phyloP scores from a whole-genome alignment of 306 rosid genomes.

The Herpetospermum pedunculosum region DNA sequence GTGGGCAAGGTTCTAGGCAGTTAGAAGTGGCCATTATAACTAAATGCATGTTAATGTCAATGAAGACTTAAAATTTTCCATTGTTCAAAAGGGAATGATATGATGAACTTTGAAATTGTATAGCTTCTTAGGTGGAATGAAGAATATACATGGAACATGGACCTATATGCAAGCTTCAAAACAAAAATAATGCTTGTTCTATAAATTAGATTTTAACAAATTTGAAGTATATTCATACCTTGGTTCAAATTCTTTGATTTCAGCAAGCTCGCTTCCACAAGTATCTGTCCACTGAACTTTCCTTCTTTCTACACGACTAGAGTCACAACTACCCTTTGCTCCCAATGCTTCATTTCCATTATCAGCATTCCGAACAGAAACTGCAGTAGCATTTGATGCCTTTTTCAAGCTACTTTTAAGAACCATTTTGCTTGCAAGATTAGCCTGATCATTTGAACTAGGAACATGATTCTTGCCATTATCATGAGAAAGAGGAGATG shows the following conservation, averaged over 20 bases:
- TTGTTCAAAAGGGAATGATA: not conserved
- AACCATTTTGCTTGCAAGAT: conserved; percentile 30
- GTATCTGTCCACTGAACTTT: conserved; percentile 94
- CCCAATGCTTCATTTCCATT: conserved; percentile 28
- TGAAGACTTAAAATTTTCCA: not conserved
- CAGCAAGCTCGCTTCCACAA: conserved; percentile 75
- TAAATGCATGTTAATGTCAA: not conserved
- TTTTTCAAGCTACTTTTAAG: conserved; percentile 83
- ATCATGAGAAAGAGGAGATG: conserved; percentile 36
- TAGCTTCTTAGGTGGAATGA: not conserved
- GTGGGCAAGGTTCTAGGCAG: not conserved
- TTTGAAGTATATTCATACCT: conserved; percentile 29
- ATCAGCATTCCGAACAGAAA: conserved; percentile 31
- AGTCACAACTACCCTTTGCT: conserved; percentile 25
- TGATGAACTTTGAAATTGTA: not conserved
- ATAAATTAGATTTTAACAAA: not conserved
- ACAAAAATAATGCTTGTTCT: not conserved
- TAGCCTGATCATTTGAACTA: conserved; percentile 25
- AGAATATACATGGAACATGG: not conserved
- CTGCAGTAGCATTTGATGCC: conserved; percentile 26
- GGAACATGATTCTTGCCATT: conserved; percentile 36
- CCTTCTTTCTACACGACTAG: conserved; percentile 48
- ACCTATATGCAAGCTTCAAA: not conserved
- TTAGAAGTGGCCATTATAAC: not conserved
- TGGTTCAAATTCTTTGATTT: conserved; percentile 88